Conservation (phyloP, 495 filamentous ascomycete genomes). For the Penicillium manginii region DNA sequence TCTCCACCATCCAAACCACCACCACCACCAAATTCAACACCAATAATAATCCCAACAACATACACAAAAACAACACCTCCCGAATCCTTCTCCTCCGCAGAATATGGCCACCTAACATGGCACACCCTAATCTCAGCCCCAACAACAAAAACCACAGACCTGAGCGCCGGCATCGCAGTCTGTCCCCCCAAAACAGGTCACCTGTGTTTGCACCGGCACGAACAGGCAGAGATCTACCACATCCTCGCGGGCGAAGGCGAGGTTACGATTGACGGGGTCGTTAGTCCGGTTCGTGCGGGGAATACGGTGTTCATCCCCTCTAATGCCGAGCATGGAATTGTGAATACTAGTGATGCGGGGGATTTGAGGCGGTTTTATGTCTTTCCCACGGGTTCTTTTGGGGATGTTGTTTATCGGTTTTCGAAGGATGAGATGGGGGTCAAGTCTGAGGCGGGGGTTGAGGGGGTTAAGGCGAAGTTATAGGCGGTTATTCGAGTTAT, state of each 20-base stretch:
- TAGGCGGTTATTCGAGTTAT: background rate
- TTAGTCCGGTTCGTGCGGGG: slow-evolving; percentile 23
- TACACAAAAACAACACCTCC: slow-evolving; percentile 11
- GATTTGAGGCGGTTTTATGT: slow-evolving; percentile 43
- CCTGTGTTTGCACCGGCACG: slow-evolving; percentile 37
- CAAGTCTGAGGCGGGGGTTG: too few species aligned
- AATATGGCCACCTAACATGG: slow-evolving; percentile 33
- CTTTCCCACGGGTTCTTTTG: slow-evolving; percentile 36
- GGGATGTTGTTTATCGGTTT: slow-evolving; percentile 41
- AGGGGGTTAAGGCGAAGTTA: slow-evolving; percentile 10
- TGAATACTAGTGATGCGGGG: slow-evolving; percentile 24
- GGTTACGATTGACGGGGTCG: slow-evolving; percentile 34
- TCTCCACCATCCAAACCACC: background rate
- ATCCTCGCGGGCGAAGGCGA: slow-evolving; percentile 35
- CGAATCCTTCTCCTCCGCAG: slow-evolving; percentile 25
- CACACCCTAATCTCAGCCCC: slow-evolving; percentile 40
- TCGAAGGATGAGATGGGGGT: background rate
- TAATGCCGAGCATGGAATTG: slow-evolving; percentile 41
- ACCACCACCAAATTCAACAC: background rate
- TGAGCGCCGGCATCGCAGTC: slow-evolving; percentile 38
- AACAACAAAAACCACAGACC: slow-evolving; percentile 28
- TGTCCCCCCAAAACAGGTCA: slow-evolving; percentile 30
- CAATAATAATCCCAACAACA: slow-evolving; percentile 15
- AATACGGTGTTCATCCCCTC: slow-evolving; percentile 39
- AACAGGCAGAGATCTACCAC: slow-evolving; percentile 44